phyloP scores from a whole-genome alignment of 2,329 filamentous ascomycete species.

The Drechslera avenae region DNA sequence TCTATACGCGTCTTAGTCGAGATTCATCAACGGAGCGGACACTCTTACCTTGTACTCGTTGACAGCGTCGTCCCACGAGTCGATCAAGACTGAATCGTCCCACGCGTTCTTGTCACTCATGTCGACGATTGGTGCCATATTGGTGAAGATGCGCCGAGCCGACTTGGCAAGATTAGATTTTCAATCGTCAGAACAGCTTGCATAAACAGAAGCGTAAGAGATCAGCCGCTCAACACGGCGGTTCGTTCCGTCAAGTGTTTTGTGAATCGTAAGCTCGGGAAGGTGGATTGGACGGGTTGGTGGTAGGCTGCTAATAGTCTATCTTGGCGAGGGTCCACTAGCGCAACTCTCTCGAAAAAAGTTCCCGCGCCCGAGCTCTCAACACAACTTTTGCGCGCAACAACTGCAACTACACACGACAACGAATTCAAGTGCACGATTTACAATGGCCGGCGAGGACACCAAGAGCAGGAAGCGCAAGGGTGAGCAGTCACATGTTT shows the following conservation, averaged over 20 bases:
- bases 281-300: background rate
- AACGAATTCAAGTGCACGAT: slow-evolving; percentile 10
- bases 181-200: background rate
- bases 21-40: background rate
- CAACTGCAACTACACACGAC: slow-evolving; percentile 14
- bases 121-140: slow-evolving; percentile 34
- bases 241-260: background rate
- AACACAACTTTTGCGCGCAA: slow-evolving; percentile 39
- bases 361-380: slow-evolving; percentile 35
- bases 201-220: background rate
- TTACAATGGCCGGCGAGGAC: slow-evolving; percentile 58
- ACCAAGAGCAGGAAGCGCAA: slow-evolving; percentile 63
- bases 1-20: slow-evolving; percentile 30
- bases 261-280: background rate
- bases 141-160: background rate
- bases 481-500: slow-evolving; percentile 42
- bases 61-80: slow-evolving; percentile 45
- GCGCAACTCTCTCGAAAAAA: slow-evolving; percentile 36
- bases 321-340: slow-evolving; percentile 29
- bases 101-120: slow-evolving; percentile 42
- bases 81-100: slow-evolving; percentile 46
- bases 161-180: background rate
- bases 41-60: slow-evolving; percentile 44
- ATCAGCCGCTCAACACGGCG: background rate
- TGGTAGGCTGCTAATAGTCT: slow-evolving; percentile 6